A percentile compares a stretch with the other conserved stretches of the same genome.
phyloP scores from a whole-genome alignment of 2,329 filamentous ascomycete species.

The Thielaviopsis populi region DNA sequence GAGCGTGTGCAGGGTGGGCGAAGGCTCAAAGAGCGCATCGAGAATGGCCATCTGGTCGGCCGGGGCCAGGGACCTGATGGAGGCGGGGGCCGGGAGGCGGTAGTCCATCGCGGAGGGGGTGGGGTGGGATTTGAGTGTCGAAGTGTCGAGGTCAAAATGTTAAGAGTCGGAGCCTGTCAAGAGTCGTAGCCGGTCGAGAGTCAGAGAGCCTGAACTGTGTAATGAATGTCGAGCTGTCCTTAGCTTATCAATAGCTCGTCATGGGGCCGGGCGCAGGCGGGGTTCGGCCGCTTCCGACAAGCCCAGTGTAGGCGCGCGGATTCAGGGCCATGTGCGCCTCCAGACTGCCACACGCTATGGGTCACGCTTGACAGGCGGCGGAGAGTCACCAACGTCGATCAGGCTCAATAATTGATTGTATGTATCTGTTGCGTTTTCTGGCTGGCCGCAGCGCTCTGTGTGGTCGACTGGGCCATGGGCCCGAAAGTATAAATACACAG shows the following conservation, averaged over 20 bases:
- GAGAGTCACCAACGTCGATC: too few relatives aligned
- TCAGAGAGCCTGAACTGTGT: neutral
- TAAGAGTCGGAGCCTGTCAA: too few relatives aligned
- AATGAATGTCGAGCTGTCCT: neutral
- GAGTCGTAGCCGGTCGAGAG: too few relatives aligned
- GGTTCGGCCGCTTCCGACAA: constrained; percentile 3
- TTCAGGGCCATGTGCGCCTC: neutral
- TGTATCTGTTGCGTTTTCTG: too few relatives aligned
- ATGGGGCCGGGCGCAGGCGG: neutral
- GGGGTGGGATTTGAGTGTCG: too few relatives aligned
- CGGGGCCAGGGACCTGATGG: constrained; percentile 41
- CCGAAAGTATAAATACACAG: neutral
- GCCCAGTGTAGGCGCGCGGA: neutral
- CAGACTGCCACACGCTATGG: too few relatives aligned
- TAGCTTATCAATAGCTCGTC: neutral
- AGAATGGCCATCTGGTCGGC: constrained; percentile 43
- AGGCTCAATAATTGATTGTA: too few relatives aligned
- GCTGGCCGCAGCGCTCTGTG: too few relatives aligned
- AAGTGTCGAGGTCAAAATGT: too few relatives aligned
- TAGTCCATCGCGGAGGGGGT: neutral
- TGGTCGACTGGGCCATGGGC: neutral
- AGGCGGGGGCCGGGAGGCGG: constrained; percentile 25
- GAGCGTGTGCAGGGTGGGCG: constrained; percentile 55
- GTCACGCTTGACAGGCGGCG: too few relatives aligned
- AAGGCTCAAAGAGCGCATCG: constrained; percentile 76